Conservation (phyloP, 2,329 filamentous ascomycete species). For the Ophiostoma sp. region DNA sequence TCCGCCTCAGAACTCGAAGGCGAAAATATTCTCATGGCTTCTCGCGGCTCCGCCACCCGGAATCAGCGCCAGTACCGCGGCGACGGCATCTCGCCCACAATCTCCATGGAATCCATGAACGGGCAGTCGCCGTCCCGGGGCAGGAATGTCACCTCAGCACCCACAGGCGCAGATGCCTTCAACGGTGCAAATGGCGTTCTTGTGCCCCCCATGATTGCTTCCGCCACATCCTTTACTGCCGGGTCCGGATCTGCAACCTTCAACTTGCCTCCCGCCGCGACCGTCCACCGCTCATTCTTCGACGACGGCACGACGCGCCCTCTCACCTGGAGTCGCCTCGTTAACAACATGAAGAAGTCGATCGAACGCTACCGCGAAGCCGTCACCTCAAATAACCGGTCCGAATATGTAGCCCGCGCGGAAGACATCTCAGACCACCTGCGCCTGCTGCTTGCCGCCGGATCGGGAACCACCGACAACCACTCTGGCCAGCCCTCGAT, state of each 20-base stretch:
- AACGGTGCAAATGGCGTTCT: slow-evolving; percentile 33
- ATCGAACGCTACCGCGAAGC: slow-evolving; percentile 86
- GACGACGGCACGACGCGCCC: slow-evolving; percentile 78
- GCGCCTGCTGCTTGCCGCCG: slow-evolving; percentile 85
- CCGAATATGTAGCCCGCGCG: slow-evolving; percentile 88
- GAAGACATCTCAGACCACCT: slow-evolving; percentile 98
- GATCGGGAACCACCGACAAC: slow-evolving; percentile 95
- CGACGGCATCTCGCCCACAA: slow-evolving; percentile 74
- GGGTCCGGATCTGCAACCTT: slow-evolving; percentile 39
- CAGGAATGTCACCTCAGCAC: slow-evolving; percentile 44
- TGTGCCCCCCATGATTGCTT: background rate
- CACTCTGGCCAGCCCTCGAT: slow-evolving; percentile 99
- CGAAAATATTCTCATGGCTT: slow-evolving; percentile 64
- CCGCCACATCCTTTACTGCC: slow-evolving; percentile 57
- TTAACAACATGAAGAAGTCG: slow-evolving; percentile 87
- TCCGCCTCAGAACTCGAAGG: slow-evolving; percentile 85
- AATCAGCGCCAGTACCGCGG: slow-evolving; percentile 59
- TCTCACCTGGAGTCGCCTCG: slow-evolving; percentile 81
- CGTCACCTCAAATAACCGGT: slow-evolving; percentile 75
- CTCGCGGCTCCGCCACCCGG: slow-evolving; percentile 61
- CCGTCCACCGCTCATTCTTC: slow-evolving; percentile 77
- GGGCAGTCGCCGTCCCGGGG: slow-evolving; percentile 50
- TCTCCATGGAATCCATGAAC: slow-evolving; percentile 87
- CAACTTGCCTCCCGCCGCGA: slow-evolving; percentile 52
- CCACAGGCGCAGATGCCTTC: slow-evolving; percentile 48